Conservation (phyloP, 2,329 filamentous ascomycete species). For the Ophiostoma perfectum region DNA sequence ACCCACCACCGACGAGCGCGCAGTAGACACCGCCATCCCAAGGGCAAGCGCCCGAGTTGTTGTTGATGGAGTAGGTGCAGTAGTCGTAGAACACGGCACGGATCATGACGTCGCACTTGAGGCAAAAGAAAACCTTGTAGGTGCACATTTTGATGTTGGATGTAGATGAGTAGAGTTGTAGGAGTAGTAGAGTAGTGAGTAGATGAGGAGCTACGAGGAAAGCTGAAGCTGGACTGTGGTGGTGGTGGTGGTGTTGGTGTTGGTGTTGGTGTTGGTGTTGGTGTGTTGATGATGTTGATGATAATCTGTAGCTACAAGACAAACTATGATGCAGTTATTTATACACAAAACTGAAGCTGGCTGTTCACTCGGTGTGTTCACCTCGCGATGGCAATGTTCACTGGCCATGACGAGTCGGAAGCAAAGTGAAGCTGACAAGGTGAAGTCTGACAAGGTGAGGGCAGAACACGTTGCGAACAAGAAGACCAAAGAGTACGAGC, state of each 20-base stretch:
- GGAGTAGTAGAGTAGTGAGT: neutral
- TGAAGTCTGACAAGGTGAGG: no score
- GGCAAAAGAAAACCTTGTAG: neutral
- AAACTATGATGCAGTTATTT: neutral
- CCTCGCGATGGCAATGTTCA: no score
- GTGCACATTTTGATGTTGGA: neutral
- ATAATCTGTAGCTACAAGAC: neutral
- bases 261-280: neutral
- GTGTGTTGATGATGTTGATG: neutral
- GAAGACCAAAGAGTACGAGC: no score
- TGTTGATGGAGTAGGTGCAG: slow-evolving; percentile 3
- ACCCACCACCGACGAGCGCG: neutral
- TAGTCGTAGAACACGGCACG: neutral
- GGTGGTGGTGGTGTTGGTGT: neutral
- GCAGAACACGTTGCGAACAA: no score
- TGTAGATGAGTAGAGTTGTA: neutral
- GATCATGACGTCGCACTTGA: neutral
- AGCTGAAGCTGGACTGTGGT: neutral
- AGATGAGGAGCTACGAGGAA: neutral
- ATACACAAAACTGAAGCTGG: no score
- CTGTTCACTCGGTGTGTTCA: no score
- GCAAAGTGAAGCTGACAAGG: no score
- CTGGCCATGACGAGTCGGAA: no score
- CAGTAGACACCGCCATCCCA: neutral
- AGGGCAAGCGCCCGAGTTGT: neutral